Conservation (phyloP, 1,284 basidiomycete species). For the Hortiboletus rubellus region DNA sequence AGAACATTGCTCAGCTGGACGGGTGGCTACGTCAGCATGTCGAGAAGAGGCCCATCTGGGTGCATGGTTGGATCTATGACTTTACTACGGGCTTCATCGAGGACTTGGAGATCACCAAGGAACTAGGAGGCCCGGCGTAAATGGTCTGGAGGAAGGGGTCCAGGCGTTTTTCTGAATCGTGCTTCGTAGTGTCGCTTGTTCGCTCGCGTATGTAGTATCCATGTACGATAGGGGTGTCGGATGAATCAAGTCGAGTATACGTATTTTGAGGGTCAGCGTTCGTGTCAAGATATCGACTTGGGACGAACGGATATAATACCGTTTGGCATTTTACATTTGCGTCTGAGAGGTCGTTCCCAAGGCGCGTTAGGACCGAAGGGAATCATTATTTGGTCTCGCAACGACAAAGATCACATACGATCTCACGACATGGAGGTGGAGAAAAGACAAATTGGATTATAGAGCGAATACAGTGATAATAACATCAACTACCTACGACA, state of each 20-base stretch:
- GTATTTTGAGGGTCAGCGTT: not conserved
- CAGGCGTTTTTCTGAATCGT: not conserved
- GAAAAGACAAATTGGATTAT: not conserved
- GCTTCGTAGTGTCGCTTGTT: not conserved
- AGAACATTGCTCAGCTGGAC: slow-evolving; percentile 60
- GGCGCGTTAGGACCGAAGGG: not conserved
- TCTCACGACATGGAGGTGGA: not conserved
- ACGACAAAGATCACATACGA: not conserved
- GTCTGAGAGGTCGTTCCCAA: too few relatives aligned
- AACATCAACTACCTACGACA: slow-evolving; percentile 2
- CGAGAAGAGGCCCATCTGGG: slow-evolving; percentile 53
- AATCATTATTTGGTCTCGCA: not conserved
- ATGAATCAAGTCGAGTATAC: not conserved
- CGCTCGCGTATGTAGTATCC: not conserved
- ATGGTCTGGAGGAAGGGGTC: not conserved
- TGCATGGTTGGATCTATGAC: slow-evolving; percentile 88
- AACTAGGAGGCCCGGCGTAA: slow-evolving; percentile 1
- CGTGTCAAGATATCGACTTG: too few relatives aligned
- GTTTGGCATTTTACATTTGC: not conserved
- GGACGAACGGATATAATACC: too few relatives aligned
- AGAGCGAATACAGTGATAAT: slow-evolving; percentile 10
- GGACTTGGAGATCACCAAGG: slow-evolving; percentile 61
- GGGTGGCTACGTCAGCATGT: slow-evolving; percentile 58
- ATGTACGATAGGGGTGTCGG: not conserved
- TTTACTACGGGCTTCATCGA: slow-evolving; percentile 66